phyloP scores from a whole-genome alignment of 208 protist genomes.

The Acanthamoeba sp. region DNA sequence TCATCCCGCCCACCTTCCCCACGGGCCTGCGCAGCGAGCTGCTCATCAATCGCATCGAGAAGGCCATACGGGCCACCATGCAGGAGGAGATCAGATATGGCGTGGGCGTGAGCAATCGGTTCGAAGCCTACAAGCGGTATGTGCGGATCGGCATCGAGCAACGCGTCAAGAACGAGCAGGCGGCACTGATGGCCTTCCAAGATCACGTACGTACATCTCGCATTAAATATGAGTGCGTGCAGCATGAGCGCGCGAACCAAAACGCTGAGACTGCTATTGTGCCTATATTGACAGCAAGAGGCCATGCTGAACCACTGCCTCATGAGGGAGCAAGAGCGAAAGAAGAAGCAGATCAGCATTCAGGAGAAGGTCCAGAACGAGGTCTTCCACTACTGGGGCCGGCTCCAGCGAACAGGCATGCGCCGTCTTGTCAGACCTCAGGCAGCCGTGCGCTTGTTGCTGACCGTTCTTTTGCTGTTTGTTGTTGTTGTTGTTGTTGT shows the following conservation, averaged over 20 bases:
- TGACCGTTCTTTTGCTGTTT: no score
- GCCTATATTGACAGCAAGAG: constrained; percentile 22
- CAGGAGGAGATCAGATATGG: constrained; percentile 65
- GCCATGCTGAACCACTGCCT: constrained; percentile 39
- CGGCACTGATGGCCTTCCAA: constrained; percentile 38
- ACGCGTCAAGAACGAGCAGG: constrained; percentile 28
- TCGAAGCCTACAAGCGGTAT: constrained; percentile 55
- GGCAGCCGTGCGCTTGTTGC: no score
- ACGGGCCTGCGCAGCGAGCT: constrained; percentile 43
- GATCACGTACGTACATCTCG: not conserved
- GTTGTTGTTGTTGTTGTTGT: not conserved
- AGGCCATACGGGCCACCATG: constrained; percentile 39
- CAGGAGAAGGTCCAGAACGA: constrained; percentile 49
- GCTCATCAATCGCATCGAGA: constrained; percentile 57
- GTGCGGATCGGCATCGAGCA: constrained; percentile 46
- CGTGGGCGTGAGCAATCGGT: constrained; percentile 62
- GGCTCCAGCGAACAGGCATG: constrained; percentile 12
- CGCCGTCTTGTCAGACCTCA: no score
- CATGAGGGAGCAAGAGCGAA: constrained; percentile 21
- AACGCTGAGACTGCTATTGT: no score
- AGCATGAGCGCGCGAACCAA: no score
- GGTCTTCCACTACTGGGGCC: constrained; percentile 61
- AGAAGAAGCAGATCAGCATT: constrained; percentile 39
- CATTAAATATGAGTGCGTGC: no score
- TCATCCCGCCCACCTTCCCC: constrained; percentile 13